phyloP scores from a whole-genome alignment of 2,329 filamentous ascomycete species.

The Penicillium corylophilum region DNA sequence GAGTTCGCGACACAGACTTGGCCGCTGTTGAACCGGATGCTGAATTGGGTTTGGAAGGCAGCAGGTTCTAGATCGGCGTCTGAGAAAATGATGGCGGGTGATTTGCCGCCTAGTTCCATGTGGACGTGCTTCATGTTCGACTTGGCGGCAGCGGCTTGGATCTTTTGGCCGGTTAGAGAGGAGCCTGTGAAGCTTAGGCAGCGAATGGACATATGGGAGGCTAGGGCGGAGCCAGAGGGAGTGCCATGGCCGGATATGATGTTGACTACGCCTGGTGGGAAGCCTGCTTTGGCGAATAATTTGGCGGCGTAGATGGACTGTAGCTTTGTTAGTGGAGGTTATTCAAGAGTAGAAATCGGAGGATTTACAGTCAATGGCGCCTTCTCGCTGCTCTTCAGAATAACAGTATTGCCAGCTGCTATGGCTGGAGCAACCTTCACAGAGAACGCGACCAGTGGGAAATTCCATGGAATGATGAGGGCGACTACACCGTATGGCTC shows the following conservation, averaged over 20 bases:
- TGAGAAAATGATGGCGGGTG: constrained; percentile 35
- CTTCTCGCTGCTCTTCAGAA: constrained; percentile 64
- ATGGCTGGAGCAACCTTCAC: constrained; percentile 61
- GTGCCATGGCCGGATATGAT: constrained; percentile 62
- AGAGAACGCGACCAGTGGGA: constrained; percentile 47
- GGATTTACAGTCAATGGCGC: constrained; percentile 53
- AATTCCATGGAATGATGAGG: constrained; percentile 28
- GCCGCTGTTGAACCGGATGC: constrained; percentile 56
- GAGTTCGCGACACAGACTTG: constrained; percentile 63
- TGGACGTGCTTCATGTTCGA: constrained; percentile 38
- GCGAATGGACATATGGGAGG: constrained; percentile 59
- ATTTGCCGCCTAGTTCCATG: constrained; percentile 39
- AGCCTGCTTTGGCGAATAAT: constrained; percentile 42
- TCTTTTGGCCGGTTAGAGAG: constrained; percentile 56
- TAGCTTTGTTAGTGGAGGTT: not conserved
- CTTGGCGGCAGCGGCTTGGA: constrained; percentile 41
- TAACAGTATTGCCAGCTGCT: constrained; percentile 59
- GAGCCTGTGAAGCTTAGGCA: constrained; percentile 63
- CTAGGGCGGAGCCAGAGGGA: constrained; percentile 52
- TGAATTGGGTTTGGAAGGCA: constrained; percentile 43
- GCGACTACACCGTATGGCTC: constrained; percentile 54
- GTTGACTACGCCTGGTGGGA: constrained; percentile 48
- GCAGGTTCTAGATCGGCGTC: constrained; percentile 49
- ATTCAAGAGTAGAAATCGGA: not conserved
- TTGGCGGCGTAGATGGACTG: constrained; percentile 38